Conservation (phyloP, 225 moss, liverwort and hornwort species). For the Climacium dendroides region DNA sequence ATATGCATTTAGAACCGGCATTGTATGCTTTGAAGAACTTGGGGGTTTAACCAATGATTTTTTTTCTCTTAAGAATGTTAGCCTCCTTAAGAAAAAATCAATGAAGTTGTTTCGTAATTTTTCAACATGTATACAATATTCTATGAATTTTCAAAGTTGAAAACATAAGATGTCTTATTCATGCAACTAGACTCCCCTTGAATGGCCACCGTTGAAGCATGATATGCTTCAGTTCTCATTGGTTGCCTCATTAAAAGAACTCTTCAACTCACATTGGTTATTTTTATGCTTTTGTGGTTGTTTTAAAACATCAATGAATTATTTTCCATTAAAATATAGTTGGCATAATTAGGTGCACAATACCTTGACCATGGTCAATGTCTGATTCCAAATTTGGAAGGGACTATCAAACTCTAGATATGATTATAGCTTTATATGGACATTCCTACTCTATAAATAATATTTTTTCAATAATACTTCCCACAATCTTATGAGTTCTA, state of each 20-base stretch:
- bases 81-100: accelerated
- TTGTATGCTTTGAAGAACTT: too few relatives aligned
- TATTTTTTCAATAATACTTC: background rate
- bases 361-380: background rate
- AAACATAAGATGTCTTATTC: background rate
- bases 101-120: background rate
- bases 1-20: too few relatives aligned
- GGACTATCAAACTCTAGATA: background rate
- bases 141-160: background rate
- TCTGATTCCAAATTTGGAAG: background rate
- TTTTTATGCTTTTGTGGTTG: background rate
- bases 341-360: too few relatives aligned
- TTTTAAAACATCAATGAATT: background rate
- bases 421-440: background rate
- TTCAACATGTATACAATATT: accelerated
- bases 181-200: background rate
- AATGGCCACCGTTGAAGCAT: background rate
- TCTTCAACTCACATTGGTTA: too few relatives aligned
- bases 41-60: too few relatives aligned
- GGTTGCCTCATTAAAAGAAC: background rate
- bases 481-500: accelerated
- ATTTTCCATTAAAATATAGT: background rate
- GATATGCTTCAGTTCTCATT: background rate
- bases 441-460: background rate
- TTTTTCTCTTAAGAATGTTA: background rate